phyloP scores from a whole-genome alignment of 2,329 filamentous ascomycete species.

The Camillea tinctor region DNA sequence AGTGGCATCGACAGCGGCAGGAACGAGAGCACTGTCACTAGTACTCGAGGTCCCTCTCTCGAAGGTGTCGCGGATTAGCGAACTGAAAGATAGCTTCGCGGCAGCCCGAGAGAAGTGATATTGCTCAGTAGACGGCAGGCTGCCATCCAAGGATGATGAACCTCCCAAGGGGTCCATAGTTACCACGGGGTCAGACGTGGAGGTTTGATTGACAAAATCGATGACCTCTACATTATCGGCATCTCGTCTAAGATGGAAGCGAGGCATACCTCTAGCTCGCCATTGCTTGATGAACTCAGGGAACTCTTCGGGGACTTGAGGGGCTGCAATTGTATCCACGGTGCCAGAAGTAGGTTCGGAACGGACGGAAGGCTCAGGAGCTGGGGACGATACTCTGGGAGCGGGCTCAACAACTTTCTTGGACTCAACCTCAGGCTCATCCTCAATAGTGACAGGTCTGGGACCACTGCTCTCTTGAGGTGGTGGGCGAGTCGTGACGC shows the following conservation, averaged over 20 bases:
- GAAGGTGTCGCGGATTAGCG: slow-evolving; percentile 10
- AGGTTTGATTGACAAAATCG: slow-evolving; percentile 23
- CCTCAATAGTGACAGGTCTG: slow-evolving; percentile 50
- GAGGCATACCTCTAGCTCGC: slow-evolving; percentile 27
- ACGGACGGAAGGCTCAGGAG: slow-evolving; percentile 1
- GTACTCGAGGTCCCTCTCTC: slow-evolving; percentile 1
- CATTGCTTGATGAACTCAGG: slow-evolving; percentile 28
- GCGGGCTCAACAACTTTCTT: slow-evolving; percentile 6
- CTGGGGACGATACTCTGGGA: not conserved
- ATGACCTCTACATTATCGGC: slow-evolving; percentile 25
- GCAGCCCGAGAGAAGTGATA: slow-evolving; percentile 12
- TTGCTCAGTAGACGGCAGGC: slow-evolving; percentile 3
- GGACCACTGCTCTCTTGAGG: slow-evolving; percentile 35
- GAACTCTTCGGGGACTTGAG: slow-evolving; percentile 24
- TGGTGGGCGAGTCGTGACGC: slow-evolving; percentile 52
- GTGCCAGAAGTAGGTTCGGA: slow-evolving; percentile 7
- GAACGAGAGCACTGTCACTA: too few relatives aligned
- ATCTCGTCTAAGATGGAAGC: slow-evolving; percentile 26
- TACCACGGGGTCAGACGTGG: slow-evolving; percentile 11
- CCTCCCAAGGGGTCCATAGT: slow-evolving; percentile 13
- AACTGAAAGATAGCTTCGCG: slow-evolving; percentile 10
- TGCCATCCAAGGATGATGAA: slow-evolving; percentile 4
- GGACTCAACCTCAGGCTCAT: slow-evolving; percentile 36
- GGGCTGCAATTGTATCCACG: slow-evolving; percentile 25
- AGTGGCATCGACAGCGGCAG: not conserved